Evolutionary conservation across 495 filamentous ascomycete species (phyloP).

Genomic region (Aspergillus steynii): DNA sequence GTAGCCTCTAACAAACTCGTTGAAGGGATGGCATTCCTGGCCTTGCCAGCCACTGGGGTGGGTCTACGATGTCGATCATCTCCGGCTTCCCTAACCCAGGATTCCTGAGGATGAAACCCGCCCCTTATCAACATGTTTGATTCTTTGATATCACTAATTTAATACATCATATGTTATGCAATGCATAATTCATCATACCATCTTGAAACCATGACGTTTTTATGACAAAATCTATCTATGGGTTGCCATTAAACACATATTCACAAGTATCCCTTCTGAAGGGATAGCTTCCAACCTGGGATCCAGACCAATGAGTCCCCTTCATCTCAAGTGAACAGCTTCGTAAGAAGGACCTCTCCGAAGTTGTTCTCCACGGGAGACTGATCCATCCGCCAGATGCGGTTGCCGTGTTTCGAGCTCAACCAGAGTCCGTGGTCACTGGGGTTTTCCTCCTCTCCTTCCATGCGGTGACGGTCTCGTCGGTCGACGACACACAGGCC

Average conservation of each 20-base stretch:
- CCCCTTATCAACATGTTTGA: not conserved
- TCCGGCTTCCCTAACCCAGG: not conserved
- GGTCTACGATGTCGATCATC: not conserved
- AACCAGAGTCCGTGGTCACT: constrained; percentile 77
- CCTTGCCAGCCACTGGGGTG: not conserved
- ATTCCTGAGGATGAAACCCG: not conserved
- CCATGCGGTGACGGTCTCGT: constrained; percentile 60
- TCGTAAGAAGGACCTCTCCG: constrained; percentile 44
- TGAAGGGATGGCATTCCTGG: not conserved
- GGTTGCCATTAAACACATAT: not conserved
- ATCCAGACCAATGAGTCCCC: not conserved
- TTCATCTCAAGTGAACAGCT: constrained; percentile 34
- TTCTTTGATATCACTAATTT: not conserved
- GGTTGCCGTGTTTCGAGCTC: constrained; percentile 67
- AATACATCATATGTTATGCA: not conserved
- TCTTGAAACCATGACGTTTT: not conserved
- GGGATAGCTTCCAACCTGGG: not conserved
- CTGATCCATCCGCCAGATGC: constrained; percentile 65
- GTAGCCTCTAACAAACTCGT: not conserved
- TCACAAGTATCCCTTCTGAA: not conserved
- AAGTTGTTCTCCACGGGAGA: constrained; percentile 46
- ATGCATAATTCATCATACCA: not conserved
- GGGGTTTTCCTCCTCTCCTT: constrained; percentile 54
- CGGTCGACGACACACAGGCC: constrained; percentile 87
- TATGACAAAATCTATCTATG: not conserved